These are phyloP conservation scores for Sclerotinia trifoliorum DNA, from an alignment of 2,329 filamentous ascomycete species.

Conservation along the genomic window DNA sequence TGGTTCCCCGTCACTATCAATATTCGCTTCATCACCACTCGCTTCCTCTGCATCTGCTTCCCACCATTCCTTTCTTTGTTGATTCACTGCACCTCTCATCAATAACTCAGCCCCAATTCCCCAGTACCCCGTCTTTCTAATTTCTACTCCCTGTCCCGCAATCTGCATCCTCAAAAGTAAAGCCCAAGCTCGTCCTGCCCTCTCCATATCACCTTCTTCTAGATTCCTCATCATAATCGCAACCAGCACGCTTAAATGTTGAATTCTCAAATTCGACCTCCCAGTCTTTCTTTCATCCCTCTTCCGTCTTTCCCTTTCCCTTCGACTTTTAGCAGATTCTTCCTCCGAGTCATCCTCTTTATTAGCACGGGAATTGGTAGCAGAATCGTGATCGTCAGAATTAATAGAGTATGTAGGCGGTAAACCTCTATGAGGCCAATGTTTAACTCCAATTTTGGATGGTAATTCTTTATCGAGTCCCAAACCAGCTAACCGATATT, in stretches of 20 bases:
- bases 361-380: neutral
- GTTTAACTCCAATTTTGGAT: slow-evolving; percentile 33
- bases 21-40: slow-evolving; percentile 5
- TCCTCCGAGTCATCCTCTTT: slow-evolving; percentile 23
- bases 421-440: slow-evolving; percentile 54
- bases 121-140: slow-evolving; percentile 72
- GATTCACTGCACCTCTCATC: slow-evolving; percentile 50
- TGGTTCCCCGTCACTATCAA: slow-evolving; percentile 16
- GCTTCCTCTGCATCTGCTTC: slow-evolving; percentile 9
- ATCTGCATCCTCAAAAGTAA: slow-evolving; percentile 66
- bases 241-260: slow-evolving; percentile 65
- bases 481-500: slow-evolving; percentile 55
- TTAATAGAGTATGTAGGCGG: slow-evolving; percentile 24
- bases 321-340: slow-evolving; percentile 27
- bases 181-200: slow-evolving; percentile 73
- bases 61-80: slow-evolving; percentile 24
- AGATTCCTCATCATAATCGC: slow-evolving; percentile 72
- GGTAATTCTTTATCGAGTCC: slow-evolving; percentile 48
- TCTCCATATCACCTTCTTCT: slow-evolving; percentile 64
- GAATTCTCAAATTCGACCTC: slow-evolving; percentile 43
- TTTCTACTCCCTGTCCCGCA: slow-evolving; percentile 58
- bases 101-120: slow-evolving; percentile 81
- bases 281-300: slow-evolving; percentile 22
- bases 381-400: neutral
- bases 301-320: slow-evolving; percentile 15